Conservation (phyloP, 257 asterid genomes). For the Fraxinus quadrangulata region DNA sequence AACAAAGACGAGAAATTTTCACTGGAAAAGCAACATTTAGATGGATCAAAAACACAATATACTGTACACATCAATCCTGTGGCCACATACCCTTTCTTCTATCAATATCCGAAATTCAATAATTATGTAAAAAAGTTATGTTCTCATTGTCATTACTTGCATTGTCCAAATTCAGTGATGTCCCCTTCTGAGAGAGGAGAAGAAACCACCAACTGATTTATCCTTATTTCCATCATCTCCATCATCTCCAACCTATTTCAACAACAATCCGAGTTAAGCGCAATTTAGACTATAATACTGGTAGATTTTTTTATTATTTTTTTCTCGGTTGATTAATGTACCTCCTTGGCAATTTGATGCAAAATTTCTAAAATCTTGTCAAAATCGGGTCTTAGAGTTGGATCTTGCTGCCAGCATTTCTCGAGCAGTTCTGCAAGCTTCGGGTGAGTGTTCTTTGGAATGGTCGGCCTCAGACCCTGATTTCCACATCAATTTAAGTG, state of each 20-base stretch:
- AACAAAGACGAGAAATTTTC: background rate
- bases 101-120: background rate
- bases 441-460: constrained; percentile 74
- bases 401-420: constrained; percentile 96
- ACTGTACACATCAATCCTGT: background rate
- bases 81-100: background rate
- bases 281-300: background rate
- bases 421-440: constrained; percentile 82
- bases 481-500: background rate
- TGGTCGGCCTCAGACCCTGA: constrained; percentile 86
- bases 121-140: background rate
- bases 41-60: background rate
- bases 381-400: constrained; percentile 79
- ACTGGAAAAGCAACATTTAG: background rate
- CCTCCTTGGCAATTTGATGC: constrained; percentile 78
- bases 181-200: constrained; percentile 71
- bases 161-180: constrained; percentile 43
- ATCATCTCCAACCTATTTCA: constrained; percentile 71
- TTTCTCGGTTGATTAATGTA: constrained; percentile 12
- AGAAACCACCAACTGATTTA: constrained; percentile 71
- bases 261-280: background rate
- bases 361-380: constrained; percentile 63
- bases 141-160: background rate
- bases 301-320: background rate
- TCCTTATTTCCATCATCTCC: constrained; percentile 75